Evolutionary conservation across 2,329 filamentous ascomycete species (phyloP), one percentile per base, ranked within the genome.

Genomic region (Botryotinia globosa): DNA sequence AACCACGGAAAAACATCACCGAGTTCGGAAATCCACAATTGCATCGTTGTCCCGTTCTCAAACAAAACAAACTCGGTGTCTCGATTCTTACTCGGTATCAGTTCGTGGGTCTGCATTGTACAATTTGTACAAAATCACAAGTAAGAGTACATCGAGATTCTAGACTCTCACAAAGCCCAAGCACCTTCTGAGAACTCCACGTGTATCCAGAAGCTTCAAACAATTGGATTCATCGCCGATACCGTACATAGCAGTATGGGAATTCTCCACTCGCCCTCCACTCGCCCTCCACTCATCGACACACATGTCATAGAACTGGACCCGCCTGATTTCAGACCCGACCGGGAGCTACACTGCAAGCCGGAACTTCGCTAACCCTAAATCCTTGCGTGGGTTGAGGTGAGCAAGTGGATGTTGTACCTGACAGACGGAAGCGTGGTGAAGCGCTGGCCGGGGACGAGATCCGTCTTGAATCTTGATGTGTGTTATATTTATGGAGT

Each of bases 321-420:
- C 65, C 65, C 65, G 65, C 65, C 48, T 18, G 65, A 68, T 42
- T 68, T 51, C 51, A 58, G 37, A 44, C 51, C 65, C 25, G 48
- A 44, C 18, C 65, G 65, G 65, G 48, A 56, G 65, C 65, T 56
- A 10, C 37, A 10, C 9, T 22, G 14, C 22, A 42, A 68, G 65
- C 65, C 65, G 65, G 48, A 56, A 32, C 34, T 37, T 42, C 22
- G 8, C 20, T 16, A 54, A 39, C 12, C 25, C 25, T 3, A 25
- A 14, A 67, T 67, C 48, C 48, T 42, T 42, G 48, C 32, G 65
- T 29, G 34, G 37, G 34, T 32, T 68, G 37, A 25, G 65, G 48
- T 68, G 65, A 42, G n/a, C 18, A 68, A 32, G 48, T 68, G 65
- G 48, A 68, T 29, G 68, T 51, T 25, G 68, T 71, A 71, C 68